A percentile compares a stretch with the other conserved stretches of the same genome.
These are phyloP conservation scores for Hyphopichia buzzinii DNA, from an alignment of 1,139 yeast species.

Conservation along the genomic window DNA sequence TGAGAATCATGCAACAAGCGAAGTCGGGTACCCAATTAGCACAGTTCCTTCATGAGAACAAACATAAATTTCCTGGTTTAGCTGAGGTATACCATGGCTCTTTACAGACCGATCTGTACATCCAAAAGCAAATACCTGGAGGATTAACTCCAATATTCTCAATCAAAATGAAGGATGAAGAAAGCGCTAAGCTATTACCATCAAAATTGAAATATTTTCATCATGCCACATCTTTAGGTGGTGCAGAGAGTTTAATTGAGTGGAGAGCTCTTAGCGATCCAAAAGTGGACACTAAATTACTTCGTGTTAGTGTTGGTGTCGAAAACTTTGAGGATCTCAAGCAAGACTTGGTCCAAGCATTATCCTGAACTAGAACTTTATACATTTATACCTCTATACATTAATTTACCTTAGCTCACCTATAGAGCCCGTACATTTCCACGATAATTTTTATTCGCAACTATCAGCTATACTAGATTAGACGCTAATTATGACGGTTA, in stretches of 20 bases:
- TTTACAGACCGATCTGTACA: conserved; percentile 64
- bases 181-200: conserved; percentile 65
- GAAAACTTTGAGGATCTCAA: conserved; percentile 75
- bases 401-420: too few species aligned
- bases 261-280: conserved; percentile 83
- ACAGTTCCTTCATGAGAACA: conserved; percentile 51
- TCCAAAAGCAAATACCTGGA: conserved; percentile 59
- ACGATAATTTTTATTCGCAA: too few species aligned
- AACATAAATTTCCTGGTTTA: conserved; percentile 46
- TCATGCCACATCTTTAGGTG: conserved; percentile 92
- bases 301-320: conserved; percentile 77
- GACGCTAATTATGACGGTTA: too few species aligned
- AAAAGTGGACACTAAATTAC: conserved; percentile 49
- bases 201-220: conserved; percentile 66
- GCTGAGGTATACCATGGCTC: conserved; percentile 66
- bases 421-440: too few species aligned
- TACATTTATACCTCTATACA: too few species aligned
- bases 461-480: too few species aligned
- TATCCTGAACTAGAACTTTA: conserved; percentile 8
- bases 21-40: conserved; percentile 64
- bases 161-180: conserved; percentile 49
- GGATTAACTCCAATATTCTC: conserved; percentile 80
- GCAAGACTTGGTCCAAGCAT: conserved; percentile 48
- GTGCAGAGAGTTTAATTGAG: conserved; percentile 88
- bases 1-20: conserved; percentile 68